A percentile compares a stretch with the other conserved stretches of the same genome.
Conservation (phyloP, 805 yeast species). For the Wickerhamiella bombiphila region DNA sequence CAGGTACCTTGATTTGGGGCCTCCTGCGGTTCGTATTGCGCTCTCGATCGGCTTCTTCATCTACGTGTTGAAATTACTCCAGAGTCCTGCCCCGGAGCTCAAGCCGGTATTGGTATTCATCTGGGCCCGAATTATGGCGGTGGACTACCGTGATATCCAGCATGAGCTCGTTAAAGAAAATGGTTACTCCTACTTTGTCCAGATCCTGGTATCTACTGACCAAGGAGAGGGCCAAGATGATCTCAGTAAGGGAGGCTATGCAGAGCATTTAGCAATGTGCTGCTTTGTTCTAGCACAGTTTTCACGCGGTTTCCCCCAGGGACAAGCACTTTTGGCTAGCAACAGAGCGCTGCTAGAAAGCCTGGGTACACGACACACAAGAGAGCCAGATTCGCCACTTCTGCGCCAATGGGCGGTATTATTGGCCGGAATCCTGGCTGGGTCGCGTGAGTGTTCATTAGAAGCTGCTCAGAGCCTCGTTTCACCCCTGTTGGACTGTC, state of each 20-base stretch:
- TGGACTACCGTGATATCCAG: constrained; percentile 79
- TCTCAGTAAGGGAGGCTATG: constrained; percentile 3
- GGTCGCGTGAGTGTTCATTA: constrained; percentile 3
- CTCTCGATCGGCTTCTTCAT: constrained; percentile 93
- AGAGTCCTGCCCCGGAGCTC: constrained; percentile 88
- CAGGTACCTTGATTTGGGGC: constrained; percentile 82
- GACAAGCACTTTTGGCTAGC: constrained; percentile 67
- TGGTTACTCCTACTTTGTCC: constrained; percentile 76
- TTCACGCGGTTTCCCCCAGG: constrained; percentile 62
- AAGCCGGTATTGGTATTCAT: constrained; percentile 89
- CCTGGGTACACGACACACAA: constrained; percentile 43
- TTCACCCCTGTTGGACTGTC: constrained; percentile 37
- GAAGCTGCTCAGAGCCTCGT: neutral
- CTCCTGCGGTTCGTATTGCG: constrained; percentile 93
- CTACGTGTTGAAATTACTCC: constrained; percentile 75
- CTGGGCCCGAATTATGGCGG: constrained; percentile 97
- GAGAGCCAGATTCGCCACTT: constrained; percentile 65
- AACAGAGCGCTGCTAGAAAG: constrained; percentile 50
- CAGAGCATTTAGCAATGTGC: constrained; percentile 86
- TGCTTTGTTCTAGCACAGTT: constrained; percentile 79
- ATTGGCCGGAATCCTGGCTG: constrained; percentile 9
- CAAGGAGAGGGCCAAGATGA: neutral
- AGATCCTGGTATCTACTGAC: constrained; percentile 38
- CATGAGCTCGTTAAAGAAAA: constrained; percentile 83
- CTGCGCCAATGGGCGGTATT: constrained; percentile 82